Evolutionary conservation across 2,329 filamentous ascomycete species (phyloP).

Genomic region (Xylaria sp.): DNA sequence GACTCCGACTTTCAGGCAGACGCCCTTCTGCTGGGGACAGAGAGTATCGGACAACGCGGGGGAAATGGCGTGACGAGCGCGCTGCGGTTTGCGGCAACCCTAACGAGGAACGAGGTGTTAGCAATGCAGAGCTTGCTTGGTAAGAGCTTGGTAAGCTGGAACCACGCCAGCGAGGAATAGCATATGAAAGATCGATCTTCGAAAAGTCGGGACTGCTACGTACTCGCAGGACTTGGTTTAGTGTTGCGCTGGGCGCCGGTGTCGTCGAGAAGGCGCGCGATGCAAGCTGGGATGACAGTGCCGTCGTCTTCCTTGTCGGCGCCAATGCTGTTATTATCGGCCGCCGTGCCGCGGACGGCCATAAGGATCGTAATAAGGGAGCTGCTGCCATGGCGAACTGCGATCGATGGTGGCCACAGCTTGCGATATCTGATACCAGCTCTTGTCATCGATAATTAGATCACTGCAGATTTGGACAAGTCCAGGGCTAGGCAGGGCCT

Average conservation of each 20-base stretch:
- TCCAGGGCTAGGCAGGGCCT: not conserved
- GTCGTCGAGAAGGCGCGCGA: conserved; percentile 64
- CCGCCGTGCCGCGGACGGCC: conserved; percentile 38
- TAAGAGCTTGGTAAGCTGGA: not conserved
- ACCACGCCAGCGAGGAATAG: not conserved
- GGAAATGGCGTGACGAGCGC: conserved; percentile 83
- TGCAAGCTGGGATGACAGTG: conserved; percentile 25
- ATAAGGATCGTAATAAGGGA: conserved; percentile 39
- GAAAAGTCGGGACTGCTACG: conserved; percentile 26
- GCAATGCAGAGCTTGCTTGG: no score
- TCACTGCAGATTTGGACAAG: conserved; percentile 7
- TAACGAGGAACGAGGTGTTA: conserved; percentile 37
- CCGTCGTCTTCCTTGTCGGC: conserved; percentile 33
- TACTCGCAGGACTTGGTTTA: conserved; percentile 73
- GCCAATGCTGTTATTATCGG: conserved; percentile 39
- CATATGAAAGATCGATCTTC: not conserved
- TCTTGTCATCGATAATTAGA: not conserved
- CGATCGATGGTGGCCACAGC: not conserved
- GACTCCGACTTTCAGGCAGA: conserved; percentile 92
- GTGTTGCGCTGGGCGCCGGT: conserved; percentile 63
- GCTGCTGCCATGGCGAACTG: conserved; percentile 40
- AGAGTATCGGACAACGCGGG: conserved; percentile 75
- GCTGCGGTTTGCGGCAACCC: conserved; percentile 80
- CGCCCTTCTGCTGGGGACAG: conserved; percentile 88
- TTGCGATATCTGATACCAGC: conserved; percentile 5